Conservation (phyloP, 2,329 filamentous ascomycete genomes). For the Fusarium temperatum region DNA sequence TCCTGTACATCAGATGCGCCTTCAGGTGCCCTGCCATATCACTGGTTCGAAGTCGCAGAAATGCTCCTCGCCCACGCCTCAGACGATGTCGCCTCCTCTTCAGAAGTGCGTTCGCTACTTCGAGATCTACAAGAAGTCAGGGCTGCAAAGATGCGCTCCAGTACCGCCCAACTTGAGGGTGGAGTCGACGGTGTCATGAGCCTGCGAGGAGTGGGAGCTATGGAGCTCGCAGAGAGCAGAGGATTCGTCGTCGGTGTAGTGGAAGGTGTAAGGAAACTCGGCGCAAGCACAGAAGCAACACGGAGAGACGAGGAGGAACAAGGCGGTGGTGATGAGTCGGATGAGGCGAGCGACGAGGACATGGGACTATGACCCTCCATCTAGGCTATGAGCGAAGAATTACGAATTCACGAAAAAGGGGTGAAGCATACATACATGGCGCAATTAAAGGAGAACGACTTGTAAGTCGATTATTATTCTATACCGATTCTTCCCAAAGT, state of each 20-base stretch:
- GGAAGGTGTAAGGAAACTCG: slow-evolving; percentile 86
- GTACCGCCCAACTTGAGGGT: slow-evolving; percentile 75
- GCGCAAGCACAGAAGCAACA: slow-evolving; percentile 79
- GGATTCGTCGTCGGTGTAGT: slow-evolving; percentile 87
- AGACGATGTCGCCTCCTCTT: slow-evolving; percentile 80
- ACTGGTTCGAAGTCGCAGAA: slow-evolving; percentile 93
- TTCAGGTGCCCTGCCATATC: slow-evolving; percentile 81
- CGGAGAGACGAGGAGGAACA: slow-evolving; percentile 81
- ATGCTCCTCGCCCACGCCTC: slow-evolving; percentile 84
- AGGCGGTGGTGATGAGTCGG: slow-evolving; percentile 66
- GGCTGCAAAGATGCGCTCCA: slow-evolving; percentile 86
- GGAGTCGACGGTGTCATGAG: slow-evolving; percentile 76
- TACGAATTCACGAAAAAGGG: not conserved
- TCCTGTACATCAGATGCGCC: slow-evolving; percentile 77
- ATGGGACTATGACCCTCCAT: slow-evolving; percentile 54
- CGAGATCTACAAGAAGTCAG: slow-evolving; percentile 87
- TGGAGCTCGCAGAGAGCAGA: slow-evolving; percentile 90
- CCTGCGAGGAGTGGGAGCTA: slow-evolving; percentile 81
- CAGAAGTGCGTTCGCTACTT: slow-evolving; percentile 77
- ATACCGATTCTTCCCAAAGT: not conserved
- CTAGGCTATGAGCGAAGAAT: not conserved
- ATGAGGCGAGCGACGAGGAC: slow-evolving; percentile 65
- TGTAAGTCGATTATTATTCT: slow-evolving; percentile 26
- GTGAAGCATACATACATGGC: not conserved
- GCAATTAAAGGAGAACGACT: not conserved